phyloP scores from a whole-genome alignment of 768 basidiomycete genomes.

The Mycena latifolia region DNA sequence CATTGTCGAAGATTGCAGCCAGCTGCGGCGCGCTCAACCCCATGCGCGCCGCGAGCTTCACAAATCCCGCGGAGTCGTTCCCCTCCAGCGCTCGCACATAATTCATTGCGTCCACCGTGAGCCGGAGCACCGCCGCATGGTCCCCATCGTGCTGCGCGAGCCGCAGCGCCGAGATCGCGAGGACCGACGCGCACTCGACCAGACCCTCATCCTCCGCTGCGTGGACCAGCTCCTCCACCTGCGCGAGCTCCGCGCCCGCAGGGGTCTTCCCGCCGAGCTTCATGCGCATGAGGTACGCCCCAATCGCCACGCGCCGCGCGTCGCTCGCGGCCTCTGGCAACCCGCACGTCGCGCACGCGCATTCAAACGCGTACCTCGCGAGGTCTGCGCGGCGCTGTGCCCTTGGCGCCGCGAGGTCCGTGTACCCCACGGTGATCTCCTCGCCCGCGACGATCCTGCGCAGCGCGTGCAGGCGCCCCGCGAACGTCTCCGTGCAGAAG shows the following conservation, averaged over 20 bases:
- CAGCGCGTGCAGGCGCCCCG: constrained; percentile 23
- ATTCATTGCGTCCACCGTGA: constrained; percentile 10
- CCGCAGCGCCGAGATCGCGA: constrained; percentile 26
- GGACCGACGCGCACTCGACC: constrained; percentile 22
- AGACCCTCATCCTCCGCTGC: constrained; percentile 33
- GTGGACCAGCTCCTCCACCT: constrained; percentile 14
- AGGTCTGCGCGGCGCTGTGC: constrained; percentile 10
- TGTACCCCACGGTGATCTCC: constrained; percentile 32
- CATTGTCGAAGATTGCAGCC: constrained; percentile 16
- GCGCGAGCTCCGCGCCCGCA: neutral
- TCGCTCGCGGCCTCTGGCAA: constrained; percentile 21
- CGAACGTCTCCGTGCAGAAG: constrained; percentile 18
- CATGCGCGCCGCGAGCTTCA: constrained; percentile 15
- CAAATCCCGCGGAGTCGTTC: constrained; percentile 21
- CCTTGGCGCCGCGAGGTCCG: constrained; percentile 16
- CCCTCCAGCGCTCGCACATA: constrained; percentile 28
- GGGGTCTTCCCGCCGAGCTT: neutral
- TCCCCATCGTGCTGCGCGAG: constrained; percentile 18
- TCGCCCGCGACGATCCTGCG: constrained; percentile 29
- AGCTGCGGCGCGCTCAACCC: constrained; percentile 15
- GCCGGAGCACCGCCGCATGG: constrained; percentile 5
- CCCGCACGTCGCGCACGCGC: constrained; percentile 23
- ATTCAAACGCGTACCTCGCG: constrained; percentile 19
- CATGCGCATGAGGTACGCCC: constrained; percentile 19
- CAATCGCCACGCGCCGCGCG: constrained; percentile 12